A percentile compares a stretch with the other conserved stretches of the same genome.
Conservation (phyloP, 805 yeast species). For the Candida tammaniensis region DNA sequence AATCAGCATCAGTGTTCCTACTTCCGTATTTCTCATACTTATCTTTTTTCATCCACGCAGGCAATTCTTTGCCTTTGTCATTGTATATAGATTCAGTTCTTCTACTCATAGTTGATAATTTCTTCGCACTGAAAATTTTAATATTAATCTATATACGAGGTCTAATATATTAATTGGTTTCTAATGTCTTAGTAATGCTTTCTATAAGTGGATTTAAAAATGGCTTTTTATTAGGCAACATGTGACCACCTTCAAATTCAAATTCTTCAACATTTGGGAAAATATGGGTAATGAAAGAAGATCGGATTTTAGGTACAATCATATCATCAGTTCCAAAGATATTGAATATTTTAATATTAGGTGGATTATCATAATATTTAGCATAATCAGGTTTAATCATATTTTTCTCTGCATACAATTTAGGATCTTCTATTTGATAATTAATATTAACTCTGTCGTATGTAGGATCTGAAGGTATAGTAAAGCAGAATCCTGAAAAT, state of each 20-base stretch:
- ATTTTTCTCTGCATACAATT: slow-evolving; percentile 19
- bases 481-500: slow-evolving; percentile 35
- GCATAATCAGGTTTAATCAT: slow-evolving; percentile 17
- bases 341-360: slow-evolving; percentile 22
- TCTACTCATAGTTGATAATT: slow-evolving; percentile 4
- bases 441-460: slow-evolving; percentile 15
- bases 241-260: slow-evolving; percentile 38
- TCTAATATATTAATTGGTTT: too few relatives aligned
- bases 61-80: slow-evolving; percentile 19
- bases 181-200: slow-evolving; percentile 4
- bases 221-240: slow-evolving; percentile 25
- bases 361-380: slow-evolving; percentile 17
- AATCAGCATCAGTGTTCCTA: slow-evolving; percentile 9
- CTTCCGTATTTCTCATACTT: slow-evolving; percentile 42
- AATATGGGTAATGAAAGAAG: slow-evolving; percentile 21
- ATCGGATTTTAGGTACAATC: slow-evolving; percentile 31
- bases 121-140: too few relatives aligned
- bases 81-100: slow-evolving; percentile 5
- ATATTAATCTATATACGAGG: too few relatives aligned
- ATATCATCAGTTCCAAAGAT: slow-evolving; percentile 32
- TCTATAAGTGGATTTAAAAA: slow-evolving; percentile 18
- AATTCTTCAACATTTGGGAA: slow-evolving; percentile 18
- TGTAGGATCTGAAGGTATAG: slow-evolving; percentile 19
- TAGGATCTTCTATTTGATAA: slow-evolving; percentile 20
- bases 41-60: slow-evolving; percentile 39